Conservation (phyloP, 805 yeast genomes). For the Metschnikowia peoriensis region DNA sequence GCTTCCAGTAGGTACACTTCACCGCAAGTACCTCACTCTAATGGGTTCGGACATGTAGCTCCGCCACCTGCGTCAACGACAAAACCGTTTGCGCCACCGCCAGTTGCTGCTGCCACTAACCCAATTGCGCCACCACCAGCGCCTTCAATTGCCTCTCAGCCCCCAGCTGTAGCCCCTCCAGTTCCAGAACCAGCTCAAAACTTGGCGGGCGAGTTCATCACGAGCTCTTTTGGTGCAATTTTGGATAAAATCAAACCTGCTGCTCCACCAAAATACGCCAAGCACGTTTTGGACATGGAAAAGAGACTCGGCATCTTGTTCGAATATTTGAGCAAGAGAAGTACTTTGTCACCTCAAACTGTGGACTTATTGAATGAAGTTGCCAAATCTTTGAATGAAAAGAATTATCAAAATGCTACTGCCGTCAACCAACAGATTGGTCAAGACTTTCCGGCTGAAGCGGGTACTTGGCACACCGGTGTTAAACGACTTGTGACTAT, state of each 20-base stretch:
- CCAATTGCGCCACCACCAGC: conserved; percentile 25
- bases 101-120: not conserved
- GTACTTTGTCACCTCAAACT: conserved; percentile 57
- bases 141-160: conserved; percentile 3
- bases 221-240: conserved; percentile 51
- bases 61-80: conserved; percentile 13
- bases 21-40: conserved; percentile 4
- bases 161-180: conserved; percentile 17
- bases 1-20: conserved; percentile 4
- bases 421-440: conserved; percentile 56
- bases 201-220: conserved; percentile 42
- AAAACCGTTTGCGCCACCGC: not conserved
- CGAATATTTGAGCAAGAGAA: conserved; percentile 74
- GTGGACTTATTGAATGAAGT: conserved; percentile 52
- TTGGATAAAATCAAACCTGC: conserved; percentile 64
- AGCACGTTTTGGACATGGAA: conserved; percentile 77
- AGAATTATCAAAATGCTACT: conserved; percentile 61
- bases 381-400: conserved; percentile 46
- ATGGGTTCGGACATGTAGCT: conserved; percentile 13
- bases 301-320: conserved; percentile 75
- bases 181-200: conserved; percentile 19
- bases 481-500: conserved; percentile 83
- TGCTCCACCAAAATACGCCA: conserved; percentile 69
- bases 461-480: conserved; percentile 92
- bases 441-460: conserved; percentile 63